Conservation (phyloP, 2,329 filamentous ascomycete genomes). For the Penicillium sp. region DNA sequence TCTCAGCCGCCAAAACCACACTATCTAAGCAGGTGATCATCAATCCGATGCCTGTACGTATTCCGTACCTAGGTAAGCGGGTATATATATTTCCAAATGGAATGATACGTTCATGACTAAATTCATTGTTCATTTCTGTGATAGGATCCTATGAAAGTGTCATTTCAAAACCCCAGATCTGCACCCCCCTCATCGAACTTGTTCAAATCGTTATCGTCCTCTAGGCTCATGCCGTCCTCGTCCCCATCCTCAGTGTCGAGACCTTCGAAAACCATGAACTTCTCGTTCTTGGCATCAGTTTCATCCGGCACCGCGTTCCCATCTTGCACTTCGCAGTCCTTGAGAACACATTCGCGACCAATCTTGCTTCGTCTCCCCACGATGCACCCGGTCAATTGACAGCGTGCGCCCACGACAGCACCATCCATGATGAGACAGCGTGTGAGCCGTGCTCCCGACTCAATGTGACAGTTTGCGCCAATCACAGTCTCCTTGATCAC, state of each 20-base stretch:
- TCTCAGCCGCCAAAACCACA: too few relatives aligned
- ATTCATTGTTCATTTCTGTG: neutral
- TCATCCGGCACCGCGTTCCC: slow-evolving; percentile 76
- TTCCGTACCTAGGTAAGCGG: too few relatives aligned
- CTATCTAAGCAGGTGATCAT: too few relatives aligned
- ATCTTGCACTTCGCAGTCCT: slow-evolving; percentile 89
- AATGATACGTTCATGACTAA: too few relatives aligned
- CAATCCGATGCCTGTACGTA: too few relatives aligned
- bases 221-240: slow-evolving; percentile 17
- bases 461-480: slow-evolving; percentile 81
- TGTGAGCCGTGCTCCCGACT: slow-evolving; percentile 77
- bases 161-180: slow-evolving; percentile 20
- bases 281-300: slow-evolving; percentile 61
- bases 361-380: slow-evolving; percentile 76
- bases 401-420: slow-evolving; percentile 76
- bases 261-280: slow-evolving; percentile 55
- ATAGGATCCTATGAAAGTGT: neutral
- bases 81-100: too few relatives aligned
- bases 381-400: slow-evolving; percentile 82
- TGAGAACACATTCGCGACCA: slow-evolving; percentile 75
- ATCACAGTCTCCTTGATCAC: slow-evolving; percentile 92
- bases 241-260: slow-evolving; percentile 34
- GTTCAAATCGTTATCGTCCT: slow-evolving; percentile 6
- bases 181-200: slow-evolving; percentile 23
- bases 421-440: slow-evolving; percentile 92